Conservation (phyloP, 2,329 filamentous ascomycete species). For the Cladosporium sp. region DNA sequence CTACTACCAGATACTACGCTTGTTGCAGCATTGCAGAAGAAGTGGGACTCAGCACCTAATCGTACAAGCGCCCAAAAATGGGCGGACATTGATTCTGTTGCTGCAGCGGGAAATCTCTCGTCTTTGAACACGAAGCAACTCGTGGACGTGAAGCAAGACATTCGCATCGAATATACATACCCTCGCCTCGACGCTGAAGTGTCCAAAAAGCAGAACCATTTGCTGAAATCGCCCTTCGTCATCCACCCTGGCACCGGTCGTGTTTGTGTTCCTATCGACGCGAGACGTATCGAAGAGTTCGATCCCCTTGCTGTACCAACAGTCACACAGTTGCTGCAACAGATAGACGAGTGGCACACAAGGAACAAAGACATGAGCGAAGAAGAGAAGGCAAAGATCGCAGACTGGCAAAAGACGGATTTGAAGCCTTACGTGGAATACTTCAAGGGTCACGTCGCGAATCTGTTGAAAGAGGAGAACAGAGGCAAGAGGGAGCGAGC, state of each 20-base stretch:
- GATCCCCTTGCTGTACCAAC: slow-evolving; percentile 88
- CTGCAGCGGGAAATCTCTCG: slow-evolving; percentile 76
- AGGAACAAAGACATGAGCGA: slow-evolving; percentile 46
- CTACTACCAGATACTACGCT: slow-evolving; percentile 79
- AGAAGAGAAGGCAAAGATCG: slow-evolving; percentile 52
- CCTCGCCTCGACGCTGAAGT: slow-evolving; percentile 95
- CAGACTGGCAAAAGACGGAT: slow-evolving; percentile 97
- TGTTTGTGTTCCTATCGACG: slow-evolving; percentile 93
- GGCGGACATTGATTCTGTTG: slow-evolving; percentile 87
- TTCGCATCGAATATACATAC: slow-evolving; percentile 96
- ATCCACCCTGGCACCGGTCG: slow-evolving; percentile 92
- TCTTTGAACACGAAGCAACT: slow-evolving; percentile 58
- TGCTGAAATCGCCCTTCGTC: slow-evolving; percentile 96
- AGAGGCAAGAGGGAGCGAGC: slow-evolving; percentile 57
- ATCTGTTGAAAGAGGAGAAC: slow-evolving; percentile 72
- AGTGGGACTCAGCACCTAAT: slow-evolving; percentile 83
- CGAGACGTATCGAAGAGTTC: slow-evolving; percentile 71
- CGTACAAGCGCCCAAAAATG: slow-evolving; percentile 80
- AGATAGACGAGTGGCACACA: slow-evolving; percentile 79
- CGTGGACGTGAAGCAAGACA: slow-evolving; percentile 88
- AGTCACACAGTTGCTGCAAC: slow-evolving; percentile 73
- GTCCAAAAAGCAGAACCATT: slow-evolving; percentile 95
- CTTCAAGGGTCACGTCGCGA: slow-evolving; percentile 78
- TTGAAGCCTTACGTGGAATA: slow-evolving; percentile 89
- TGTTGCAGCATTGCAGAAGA: slow-evolving; percentile 76